Evolutionary conservation across 116 monocot species (phyloP).

Genomic region (Posidonia oceanica): DNA sequence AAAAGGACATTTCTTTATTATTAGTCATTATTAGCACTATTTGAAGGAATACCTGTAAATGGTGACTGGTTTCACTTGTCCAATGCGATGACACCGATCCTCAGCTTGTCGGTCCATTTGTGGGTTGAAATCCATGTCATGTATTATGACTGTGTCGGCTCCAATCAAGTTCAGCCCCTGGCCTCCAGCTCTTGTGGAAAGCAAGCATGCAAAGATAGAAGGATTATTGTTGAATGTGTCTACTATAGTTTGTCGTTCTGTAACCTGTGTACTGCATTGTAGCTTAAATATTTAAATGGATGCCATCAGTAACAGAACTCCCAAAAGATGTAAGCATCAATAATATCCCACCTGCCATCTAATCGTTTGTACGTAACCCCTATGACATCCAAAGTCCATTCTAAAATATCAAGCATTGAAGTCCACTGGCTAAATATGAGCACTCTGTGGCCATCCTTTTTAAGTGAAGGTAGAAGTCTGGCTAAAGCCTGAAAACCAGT

Average conservation of each 20-base stretch:
- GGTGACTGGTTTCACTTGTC: constrained; percentile 86
- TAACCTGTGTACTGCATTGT: constrained; percentile 73
- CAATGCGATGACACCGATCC: constrained; percentile 95
- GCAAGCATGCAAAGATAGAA: constrained; percentile 89
- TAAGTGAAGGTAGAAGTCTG: constrained; percentile 59
- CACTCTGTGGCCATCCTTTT: constrained; percentile 62
- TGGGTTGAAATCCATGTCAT: constrained; percentile 99
- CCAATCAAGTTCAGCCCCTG: constrained; percentile 95
- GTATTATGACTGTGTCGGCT: constrained; percentile 96
- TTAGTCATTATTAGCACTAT: not conserved
- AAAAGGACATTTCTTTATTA: not conserved
- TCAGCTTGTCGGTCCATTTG: constrained; percentile 97
- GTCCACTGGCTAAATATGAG: constrained; percentile 99
- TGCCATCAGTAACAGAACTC: not conserved
- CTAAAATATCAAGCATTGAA: constrained; percentile 92
- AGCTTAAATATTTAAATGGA: not conserved
- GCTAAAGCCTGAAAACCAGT: constrained; percentile 52
- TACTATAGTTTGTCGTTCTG: constrained; percentile 85
- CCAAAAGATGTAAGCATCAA: not conserved
- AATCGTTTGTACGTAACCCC: constrained; percentile 81
- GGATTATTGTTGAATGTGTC: constrained; percentile 90
- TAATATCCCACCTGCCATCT: constrained; percentile 65
- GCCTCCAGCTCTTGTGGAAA: constrained; percentile 95
- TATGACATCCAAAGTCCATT: constrained; percentile 87
- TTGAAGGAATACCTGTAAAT: constrained; percentile 56